Conservation (phyloP, 768 basidiomycete genomes). For the Podaxis sp. region DNA sequence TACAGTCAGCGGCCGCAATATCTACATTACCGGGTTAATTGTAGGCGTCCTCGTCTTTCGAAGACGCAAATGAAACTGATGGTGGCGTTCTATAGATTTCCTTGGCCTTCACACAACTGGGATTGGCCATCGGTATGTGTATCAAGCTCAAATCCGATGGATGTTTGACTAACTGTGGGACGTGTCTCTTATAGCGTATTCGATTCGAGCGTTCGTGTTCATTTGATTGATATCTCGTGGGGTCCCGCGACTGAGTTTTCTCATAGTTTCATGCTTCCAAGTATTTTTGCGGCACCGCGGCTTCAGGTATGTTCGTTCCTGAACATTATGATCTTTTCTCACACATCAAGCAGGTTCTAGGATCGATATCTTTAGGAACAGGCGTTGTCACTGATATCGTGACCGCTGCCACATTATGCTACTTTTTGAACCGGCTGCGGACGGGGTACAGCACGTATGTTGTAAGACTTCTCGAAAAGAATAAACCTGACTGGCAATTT, state of each 20-base stretch:
- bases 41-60: slow-evolving; percentile 30
- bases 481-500: not conserved
- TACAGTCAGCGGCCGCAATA: slow-evolving; percentile 55
- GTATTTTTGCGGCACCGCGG: slow-evolving; percentile 34
- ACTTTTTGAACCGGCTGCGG: slow-evolving; percentile 52
- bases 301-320: slow-evolving; percentile 37
- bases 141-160: not conserved
- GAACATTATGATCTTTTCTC: not conserved
- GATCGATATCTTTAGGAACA: slow-evolving; percentile 45
- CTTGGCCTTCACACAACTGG: slow-evolving; percentile 46
- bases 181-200: not conserved
- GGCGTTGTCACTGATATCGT: slow-evolving; percentile 55
- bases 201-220: slow-evolving; percentile 6
- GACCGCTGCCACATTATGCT: slow-evolving; percentile 55
- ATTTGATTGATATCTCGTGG: not conserved
- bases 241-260: not conserved
- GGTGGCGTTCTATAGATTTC: slow-evolving; percentile 29
- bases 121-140: slow-evolving; percentile 23
- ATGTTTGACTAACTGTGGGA: not conserved
- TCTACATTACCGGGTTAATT: slow-evolving; percentile 46
- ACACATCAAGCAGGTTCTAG: slow-evolving; percentile 34
- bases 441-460: slow-evolving; percentile 48
- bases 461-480: not conserved
- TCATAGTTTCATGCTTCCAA: slow-evolving; percentile 34
- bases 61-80: not conserved